Conservation (phyloP, 148 eudicot species). For the Camellia lanceoleosa region DNA sequence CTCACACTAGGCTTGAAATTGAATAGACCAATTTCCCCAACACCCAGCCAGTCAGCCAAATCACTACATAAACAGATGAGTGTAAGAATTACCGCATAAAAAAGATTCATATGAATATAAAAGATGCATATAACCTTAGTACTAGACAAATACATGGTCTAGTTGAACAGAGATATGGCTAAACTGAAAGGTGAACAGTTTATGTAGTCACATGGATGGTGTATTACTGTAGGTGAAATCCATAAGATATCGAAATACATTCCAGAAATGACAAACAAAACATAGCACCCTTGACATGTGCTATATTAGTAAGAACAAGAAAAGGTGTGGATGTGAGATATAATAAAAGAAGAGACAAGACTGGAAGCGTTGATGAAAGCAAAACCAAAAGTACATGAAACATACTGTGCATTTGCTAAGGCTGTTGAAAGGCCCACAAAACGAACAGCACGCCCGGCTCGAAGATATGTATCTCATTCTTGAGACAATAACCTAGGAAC, state of each 20-base stretch:
- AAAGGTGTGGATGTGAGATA: conserved; percentile 7
- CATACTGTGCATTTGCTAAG: conserved; percentile 95
- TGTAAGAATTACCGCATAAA: background rate
- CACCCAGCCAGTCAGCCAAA: conserved; percentile 98
- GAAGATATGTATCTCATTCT: conserved; percentile 99
- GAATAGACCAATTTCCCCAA: conserved; percentile 79
- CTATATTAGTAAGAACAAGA: background rate
- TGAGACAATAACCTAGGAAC: conserved; percentile 81
- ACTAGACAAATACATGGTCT: background rate
- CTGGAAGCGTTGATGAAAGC: conserved; percentile 7
- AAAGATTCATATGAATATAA: background rate
- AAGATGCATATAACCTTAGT: background rate
- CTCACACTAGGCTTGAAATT: conserved; percentile 98
- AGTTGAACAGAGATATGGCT: background rate
- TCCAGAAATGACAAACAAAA: background rate
- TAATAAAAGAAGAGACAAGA: conserved; percentile 3
- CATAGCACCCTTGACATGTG: background rate
- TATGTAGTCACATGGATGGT: background rate
- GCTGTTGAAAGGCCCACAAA: conserved; percentile 99
- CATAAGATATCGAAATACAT: background rate
- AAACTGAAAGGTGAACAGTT: background rate
- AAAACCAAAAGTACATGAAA: conserved; percentile 1
- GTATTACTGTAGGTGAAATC: background rate
- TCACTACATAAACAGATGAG: conserved; percentile 41
- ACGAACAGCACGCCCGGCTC: conserved; percentile 78